Base-by-base conservation (phyloP, 768 basidiomycete species). In the Asterophora lycoperdoides region DNA sequence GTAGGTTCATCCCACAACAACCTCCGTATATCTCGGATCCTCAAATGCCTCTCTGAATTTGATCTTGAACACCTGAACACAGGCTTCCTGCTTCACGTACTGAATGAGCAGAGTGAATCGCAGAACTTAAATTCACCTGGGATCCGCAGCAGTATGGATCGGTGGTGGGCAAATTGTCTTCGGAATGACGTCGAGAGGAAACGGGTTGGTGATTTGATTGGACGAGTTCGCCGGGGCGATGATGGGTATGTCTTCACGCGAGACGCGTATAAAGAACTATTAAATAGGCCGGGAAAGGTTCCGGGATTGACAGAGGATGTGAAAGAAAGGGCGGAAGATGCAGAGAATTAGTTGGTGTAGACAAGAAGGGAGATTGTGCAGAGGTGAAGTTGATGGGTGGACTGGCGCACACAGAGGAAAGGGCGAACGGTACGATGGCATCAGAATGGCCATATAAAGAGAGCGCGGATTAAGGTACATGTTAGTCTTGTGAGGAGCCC, bases 101-200 rank as follows among this genome's bases (percentile, higher is more conserved):
- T 89, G 20, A 76, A 71, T 56, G 83, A 88, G 59, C 86, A 87
- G 60, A 84, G 81, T 56, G 79, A 84, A 60, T 60, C 69, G 17
- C 66, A 69, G 26, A 66, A 75, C 57, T 70, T 89, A 36, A 70
- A 78, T 57, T 68, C 75, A n/a, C 55, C 58, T 8, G 64, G 65
- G 9, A 67, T 87, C 41, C 61, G 64, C 41, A 64, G 66, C 54
- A 88, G 86, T 61, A 87, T 88, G 84, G 86, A 86, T 52, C 68
- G 72, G 48, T 89, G 84, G 82, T 88, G 86, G 86, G 79, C 80
- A 15, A 84, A 84, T 57, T 89, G 86, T 60, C 66, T 86, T 43
- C 71, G 86, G 51, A 73, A 83, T 53, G 72, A 75, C n/a, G 65
- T 70, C 51, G 82, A 85, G 53, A 70, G 85, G 53, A 59, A 64